phyloP scores from a whole-genome alignment of 306 rosid species.

The Quercus agrifolia region DNA sequence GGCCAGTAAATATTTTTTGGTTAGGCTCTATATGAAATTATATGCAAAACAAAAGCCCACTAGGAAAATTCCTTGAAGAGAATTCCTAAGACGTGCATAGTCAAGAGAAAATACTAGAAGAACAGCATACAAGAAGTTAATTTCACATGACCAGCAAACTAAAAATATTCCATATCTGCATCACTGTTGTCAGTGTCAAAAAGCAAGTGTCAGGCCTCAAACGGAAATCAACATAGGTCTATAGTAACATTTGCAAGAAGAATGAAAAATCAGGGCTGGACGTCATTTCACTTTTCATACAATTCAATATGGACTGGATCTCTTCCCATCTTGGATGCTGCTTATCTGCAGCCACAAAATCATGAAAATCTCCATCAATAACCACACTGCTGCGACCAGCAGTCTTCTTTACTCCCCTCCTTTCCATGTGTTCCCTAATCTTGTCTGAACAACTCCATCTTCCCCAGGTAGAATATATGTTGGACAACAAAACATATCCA shows the following conservation, averaged over 20 bases:
- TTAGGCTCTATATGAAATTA: too few species aligned
- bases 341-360: slow-evolving; percentile 41
- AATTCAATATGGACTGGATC: slow-evolving; percentile 24
- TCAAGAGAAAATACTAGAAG: too few species aligned
- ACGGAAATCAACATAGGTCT: not conserved
- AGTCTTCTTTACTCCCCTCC: slow-evolving; percentile 49
- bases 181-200: not conserved
- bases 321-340: slow-evolving; percentile 47
- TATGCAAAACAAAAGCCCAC: too few species aligned
- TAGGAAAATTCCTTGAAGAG: too few species aligned
- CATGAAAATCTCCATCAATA: slow-evolving; percentile 39
- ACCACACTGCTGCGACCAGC: slow-evolving; percentile 44
- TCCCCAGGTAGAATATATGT: slow-evolving; percentile 48
- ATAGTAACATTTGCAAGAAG: not conserved
- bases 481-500: slow-evolving; percentile 50
- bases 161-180: not conserved
- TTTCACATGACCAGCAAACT: too few species aligned
- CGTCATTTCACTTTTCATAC: slow-evolving; percentile 36
- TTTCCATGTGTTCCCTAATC: slow-evolving; percentile 46
- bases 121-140: too few species aligned
- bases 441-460: slow-evolving; percentile 44
- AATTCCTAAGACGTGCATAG: too few species aligned
- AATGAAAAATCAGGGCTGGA: slow-evolving; percentile 9
- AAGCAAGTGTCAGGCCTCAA: not conserved
- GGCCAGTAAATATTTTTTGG: too few species aligned